Evolutionary conservation across 1,284 basidiomycete species (phyloP).

Genomic region (Ustilago cynodontis): DNA sequence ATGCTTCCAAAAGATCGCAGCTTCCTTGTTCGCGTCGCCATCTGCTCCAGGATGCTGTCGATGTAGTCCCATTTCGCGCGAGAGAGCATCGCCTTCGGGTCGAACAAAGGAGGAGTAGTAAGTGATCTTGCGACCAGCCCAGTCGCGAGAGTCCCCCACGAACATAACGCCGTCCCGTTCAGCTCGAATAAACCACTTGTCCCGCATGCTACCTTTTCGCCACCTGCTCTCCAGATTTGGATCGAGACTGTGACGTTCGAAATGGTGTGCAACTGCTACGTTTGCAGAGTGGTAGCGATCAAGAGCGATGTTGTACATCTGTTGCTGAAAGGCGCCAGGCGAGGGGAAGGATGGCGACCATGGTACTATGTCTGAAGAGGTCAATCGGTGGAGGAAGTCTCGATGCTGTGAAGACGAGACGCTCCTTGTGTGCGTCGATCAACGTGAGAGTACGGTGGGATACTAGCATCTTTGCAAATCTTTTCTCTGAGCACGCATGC

Average conservation of each 20-base stretch:
- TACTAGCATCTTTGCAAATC: too few species aligned
- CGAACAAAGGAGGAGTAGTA: neutral
- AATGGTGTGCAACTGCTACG: neutral
- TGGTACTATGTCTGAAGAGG: too few species aligned
- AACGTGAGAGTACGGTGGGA: too few species aligned
- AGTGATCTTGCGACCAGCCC: neutral
- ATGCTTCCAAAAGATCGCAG: slow-evolving; percentile 20
- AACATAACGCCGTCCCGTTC: neutral
- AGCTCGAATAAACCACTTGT: neutral
- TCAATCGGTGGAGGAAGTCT: too few species aligned
- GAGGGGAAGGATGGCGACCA: too few species aligned
- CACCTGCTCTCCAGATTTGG: neutral
- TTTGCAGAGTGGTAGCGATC: neutral
- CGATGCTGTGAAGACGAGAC: too few species aligned
- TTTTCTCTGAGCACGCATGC: too few species aligned
- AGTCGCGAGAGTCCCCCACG: neutral
- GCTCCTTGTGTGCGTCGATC: too few species aligned
- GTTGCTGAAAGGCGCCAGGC: neutral
- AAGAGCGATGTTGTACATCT: neutral
- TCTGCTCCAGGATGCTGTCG: neutral
- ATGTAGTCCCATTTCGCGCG: neutral
- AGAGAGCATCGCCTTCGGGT: neutral
- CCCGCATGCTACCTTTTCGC: neutral
- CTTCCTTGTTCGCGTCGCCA: slow-evolving; percentile 4
- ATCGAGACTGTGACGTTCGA: neutral